Evolutionary conservation across 2,329 filamentous ascomycete genomes (phyloP).

Genomic region (Microsporum canis): DNA sequence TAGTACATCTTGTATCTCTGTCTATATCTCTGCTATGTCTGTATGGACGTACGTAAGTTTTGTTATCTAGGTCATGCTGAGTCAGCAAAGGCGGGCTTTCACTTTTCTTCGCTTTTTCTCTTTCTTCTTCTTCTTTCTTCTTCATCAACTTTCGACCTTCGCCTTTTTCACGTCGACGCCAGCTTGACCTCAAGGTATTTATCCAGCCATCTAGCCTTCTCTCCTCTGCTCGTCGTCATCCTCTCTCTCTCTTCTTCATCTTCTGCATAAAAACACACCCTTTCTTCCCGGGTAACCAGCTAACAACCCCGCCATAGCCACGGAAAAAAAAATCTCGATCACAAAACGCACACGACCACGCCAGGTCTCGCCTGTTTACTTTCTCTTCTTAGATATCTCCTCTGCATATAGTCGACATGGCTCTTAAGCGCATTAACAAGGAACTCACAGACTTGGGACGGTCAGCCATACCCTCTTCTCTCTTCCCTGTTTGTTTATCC

Average conservation of each 20-base stretch:
- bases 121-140: constrained; percentile 9
- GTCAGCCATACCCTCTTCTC: constrained; percentile 25
- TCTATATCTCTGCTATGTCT: no score
- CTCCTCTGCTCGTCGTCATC: constrained; percentile 9
- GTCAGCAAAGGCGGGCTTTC: constrained; percentile 1
- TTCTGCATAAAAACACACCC: constrained; percentile 8
- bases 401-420: constrained; percentile 28
- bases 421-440: constrained; percentile 45
- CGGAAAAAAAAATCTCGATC: not conserved
- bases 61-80: not conserved
- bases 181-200: not conserved
- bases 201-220: constrained; percentile 5
- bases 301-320: not conserved
- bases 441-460: constrained; percentile 43
- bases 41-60: not conserved
- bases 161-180: not conserved
- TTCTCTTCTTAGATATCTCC: constrained; percentile 6
- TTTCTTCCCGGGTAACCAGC: not conserved
- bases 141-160: not conserved
- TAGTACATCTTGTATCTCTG: no score
- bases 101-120: constrained; percentile 14
- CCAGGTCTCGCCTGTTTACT: constrained; percentile 12
- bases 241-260: not conserved
- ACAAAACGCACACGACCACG: constrained; percentile 1
- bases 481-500: not conserved